Base-by-base conservation (phyloP, 805 yeast genomes). In the Metschnikowia bowlesiae region DNA sequence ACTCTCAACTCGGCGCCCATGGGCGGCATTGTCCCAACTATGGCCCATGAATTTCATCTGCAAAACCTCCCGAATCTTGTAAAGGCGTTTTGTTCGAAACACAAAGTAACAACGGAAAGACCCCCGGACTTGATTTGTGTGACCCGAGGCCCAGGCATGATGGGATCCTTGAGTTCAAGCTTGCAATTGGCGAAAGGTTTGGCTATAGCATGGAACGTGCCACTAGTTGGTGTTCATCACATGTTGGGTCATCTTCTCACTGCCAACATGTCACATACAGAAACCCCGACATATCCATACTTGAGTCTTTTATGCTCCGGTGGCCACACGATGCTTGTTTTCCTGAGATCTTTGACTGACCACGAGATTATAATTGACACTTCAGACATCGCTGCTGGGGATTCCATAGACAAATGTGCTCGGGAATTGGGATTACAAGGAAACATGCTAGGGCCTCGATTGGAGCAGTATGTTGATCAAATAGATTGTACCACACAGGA, bases 121-220 rank as follows among this genome's bases (percentile, higher is more conserved):
- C 71, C 73, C 0, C 89, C 90, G 0, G 96, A 88, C 62, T 63
- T 94, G 42, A 78, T 94, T 1, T 87, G 96, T 65, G 96, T 85
- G 4, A 94, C 99, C 0, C 71, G 96, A 56, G 99, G 99, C 0
- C 99, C 99, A 0, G 99, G 99, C 0, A 89, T 94, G 97, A 80
- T 83, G 8, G 97, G 97, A 0, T 85, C 96, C 0, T 71, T 94
- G 11, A 78, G 89, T 8, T 85, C 89, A 0, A 95, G 97, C 1
- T 72, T 87, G 26, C 94, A 87, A 60, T 68, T 89, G 38, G 96
- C 96, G 0, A 86, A 89, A 59, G 99, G 98, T 0, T 70, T 94
- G 10, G 71, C 90, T 1, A 69, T 86, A 0, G 97, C 91, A 0
- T 86, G 89, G 85, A 65, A 78, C 11, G 78, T 73, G 6, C 97